phyloP scores from a whole-genome alignment of 2,329 filamentous ascomycete genomes.

The Pleoardoris graminearum region DNA sequence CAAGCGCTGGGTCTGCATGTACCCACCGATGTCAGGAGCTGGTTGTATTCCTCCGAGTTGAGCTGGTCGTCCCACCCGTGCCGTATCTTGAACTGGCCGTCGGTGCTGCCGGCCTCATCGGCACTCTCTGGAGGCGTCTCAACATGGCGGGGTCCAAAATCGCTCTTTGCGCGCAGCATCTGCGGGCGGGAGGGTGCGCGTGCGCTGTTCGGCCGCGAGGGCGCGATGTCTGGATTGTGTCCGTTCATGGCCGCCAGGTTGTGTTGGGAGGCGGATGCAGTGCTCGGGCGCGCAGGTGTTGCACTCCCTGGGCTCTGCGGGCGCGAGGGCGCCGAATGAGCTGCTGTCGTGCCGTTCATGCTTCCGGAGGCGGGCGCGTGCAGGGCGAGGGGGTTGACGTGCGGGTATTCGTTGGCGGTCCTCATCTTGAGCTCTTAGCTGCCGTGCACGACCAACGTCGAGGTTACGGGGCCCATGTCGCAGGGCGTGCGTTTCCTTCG shows the following conservation, averaged over 20 bases:
- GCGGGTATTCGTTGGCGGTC: slow-evolving; percentile 24
- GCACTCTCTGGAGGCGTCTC: slow-evolving; percentile 30
- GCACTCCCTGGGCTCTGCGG: slow-evolving; percentile 19
- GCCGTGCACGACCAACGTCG: slow-evolving; percentile 19
- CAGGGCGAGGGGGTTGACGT: slow-evolving; percentile 31
- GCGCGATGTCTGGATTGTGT: slow-evolving; percentile 41
- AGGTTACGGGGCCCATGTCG: slow-evolving; percentile 38
- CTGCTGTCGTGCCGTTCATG: slow-evolving; percentile 23
- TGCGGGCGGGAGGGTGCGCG: slow-evolving; percentile 46
- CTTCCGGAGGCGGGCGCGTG: slow-evolving; percentile 25
- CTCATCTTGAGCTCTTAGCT: slow-evolving; percentile 37
- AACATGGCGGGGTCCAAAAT: slow-evolving; percentile 57
- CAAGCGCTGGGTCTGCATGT: not conserved
- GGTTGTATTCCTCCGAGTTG: slow-evolving; percentile 85
- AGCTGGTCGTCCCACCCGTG: slow-evolving; percentile 95
- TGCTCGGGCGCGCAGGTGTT: slow-evolving; percentile 30
- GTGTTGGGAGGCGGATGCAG: slow-evolving; percentile 27
- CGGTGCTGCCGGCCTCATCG: slow-evolving; percentile 49
- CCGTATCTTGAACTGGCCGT: slow-evolving; percentile 63
- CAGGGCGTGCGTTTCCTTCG: slow-evolving; percentile 9
- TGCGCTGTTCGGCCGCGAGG: slow-evolving; percentile 56
- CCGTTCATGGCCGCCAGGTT: slow-evolving; percentile 25
- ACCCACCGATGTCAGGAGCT: slow-evolving; percentile 73
- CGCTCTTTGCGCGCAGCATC: slow-evolving; percentile 61
- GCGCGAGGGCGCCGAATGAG: slow-evolving; percentile 14